Evolutionary conservation across 2,329 filamentous ascomycete genomes (phyloP), one percentile per base, ranked within the genome.

Genomic region (Ceratocystis albifundus): DNA sequence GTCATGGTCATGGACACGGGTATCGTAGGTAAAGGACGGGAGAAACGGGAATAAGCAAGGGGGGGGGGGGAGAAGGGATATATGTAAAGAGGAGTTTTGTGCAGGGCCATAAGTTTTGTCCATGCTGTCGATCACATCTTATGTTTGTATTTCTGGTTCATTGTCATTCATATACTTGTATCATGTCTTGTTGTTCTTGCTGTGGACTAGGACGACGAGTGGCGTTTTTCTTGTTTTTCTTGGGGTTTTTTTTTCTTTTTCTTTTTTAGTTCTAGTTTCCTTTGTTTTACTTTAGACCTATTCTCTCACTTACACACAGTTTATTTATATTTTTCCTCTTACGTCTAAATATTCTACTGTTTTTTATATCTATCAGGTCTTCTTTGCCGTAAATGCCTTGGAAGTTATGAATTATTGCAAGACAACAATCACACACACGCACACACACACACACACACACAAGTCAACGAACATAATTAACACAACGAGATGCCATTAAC

Each of bases 1-100:
- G n/a, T n/a, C 77, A 67, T 80, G 71, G 50, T 15, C 8, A 20
- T n/a, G 36, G 22, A 4, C 15, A 20, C 22, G 46, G 46, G 3
- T 20, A 30, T 12, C 15, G 32, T 4, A 22, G 57, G 36, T 62
- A 62, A 10, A 48, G 30, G 10, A 61, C 44, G 28, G 15, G 32
- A 36, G 50, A 22, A 17, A 41, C 3, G 3, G 10, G 36, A 41
- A 41, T 10, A 41, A 12, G 36, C 10, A 41, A 10, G 36, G 36
- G 36, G 12, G 10, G 12, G 4, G 36, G 36, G 36, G 36, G 36
- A 41, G 10, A 41, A 12, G 36, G 12, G 8, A 41, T 10, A 41
- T 10, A 12, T 41, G 36, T 41, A 41, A 41, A 12, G 36, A 10
- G 45, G 7, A 6, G n/a, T n/a, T n/a, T 20, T 48, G 45, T 48